phyloP scores from a whole-genome alignment of 768 basidiomycete species.

The Pleurotus tuoliensis region DNA sequence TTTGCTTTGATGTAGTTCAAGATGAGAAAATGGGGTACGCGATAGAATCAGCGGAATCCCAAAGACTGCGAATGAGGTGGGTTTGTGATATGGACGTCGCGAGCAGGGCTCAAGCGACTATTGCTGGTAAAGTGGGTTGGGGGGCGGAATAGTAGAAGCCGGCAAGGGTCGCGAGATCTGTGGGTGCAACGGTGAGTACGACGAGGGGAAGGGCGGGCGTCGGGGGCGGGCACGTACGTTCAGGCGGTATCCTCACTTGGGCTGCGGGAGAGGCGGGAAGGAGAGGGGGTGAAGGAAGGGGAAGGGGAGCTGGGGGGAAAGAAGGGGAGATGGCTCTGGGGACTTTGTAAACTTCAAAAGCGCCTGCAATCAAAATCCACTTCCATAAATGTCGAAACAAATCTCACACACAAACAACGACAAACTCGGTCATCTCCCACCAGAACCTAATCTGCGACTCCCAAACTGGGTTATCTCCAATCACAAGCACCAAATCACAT shows the following conservation, averaged over 20 bases:
- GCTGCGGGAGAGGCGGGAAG: conserved; percentile 35
- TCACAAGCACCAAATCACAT: not conserved
- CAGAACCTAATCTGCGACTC: conserved; percentile 4
- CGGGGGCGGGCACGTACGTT: conserved; percentile 23
- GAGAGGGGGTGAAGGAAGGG: conserved; percentile 13
- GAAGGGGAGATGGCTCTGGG: not conserved
- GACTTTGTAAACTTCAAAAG: conserved; percentile 4
- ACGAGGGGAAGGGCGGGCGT: conserved; percentile 1
- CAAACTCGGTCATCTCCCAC: conserved; percentile 7
- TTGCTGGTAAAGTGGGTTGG: conserved; percentile 23
- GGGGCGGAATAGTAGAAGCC: conserved; percentile 61
- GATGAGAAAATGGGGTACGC: conserved; percentile 9
- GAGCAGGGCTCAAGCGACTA: conserved; percentile 73
- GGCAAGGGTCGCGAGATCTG: conserved; percentile 95
- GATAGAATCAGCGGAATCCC: conserved; percentile 14
- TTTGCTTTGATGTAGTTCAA: not conserved
- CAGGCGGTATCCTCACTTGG: conserved; percentile 48
- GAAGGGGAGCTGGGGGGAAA: conserved; percentile 1
- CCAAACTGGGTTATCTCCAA: conserved; percentile 7
- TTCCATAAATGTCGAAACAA: conserved; percentile 4
- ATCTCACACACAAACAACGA: conserved; percentile 3
- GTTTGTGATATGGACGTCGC: conserved; percentile 29
- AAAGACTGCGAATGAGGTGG: not conserved
- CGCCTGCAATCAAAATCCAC: not conserved
- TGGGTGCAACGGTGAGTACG: conserved; percentile 18